Conservation (phyloP, 352 stramenopile genomes). For the Globisporangium takayamanum region DNA sequence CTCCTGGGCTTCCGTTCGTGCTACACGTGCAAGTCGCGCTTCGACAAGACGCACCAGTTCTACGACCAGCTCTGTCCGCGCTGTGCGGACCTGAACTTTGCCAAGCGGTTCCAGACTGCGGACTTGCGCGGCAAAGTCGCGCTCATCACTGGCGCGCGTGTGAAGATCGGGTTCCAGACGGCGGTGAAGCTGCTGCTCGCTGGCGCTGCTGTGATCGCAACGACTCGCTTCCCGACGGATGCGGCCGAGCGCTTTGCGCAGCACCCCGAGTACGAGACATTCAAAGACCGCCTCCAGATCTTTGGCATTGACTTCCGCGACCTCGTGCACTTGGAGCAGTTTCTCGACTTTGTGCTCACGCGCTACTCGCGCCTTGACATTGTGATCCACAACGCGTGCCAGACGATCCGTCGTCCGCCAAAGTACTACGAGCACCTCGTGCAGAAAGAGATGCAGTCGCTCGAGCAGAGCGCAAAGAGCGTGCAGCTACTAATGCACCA, state of each 20-base stretch:
- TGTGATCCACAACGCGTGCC: constrained; percentile 97
- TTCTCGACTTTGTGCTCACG: constrained; percentile 83
- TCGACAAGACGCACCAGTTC: constrained; percentile 95
- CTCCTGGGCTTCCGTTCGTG: constrained; percentile 89
- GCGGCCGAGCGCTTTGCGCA: constrained; percentile 86
- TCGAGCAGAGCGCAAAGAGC: constrained; percentile 42
- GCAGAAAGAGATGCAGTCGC: constrained; percentile 71
- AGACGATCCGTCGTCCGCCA: constrained; percentile 92
- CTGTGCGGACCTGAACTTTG: constrained; percentile 92
- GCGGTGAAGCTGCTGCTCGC: constrained; percentile 92
- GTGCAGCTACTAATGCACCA: constrained; percentile 73
- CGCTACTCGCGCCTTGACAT: constrained; percentile 91
- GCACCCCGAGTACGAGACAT: constrained; percentile 91
- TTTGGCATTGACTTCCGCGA: constrained; percentile 96
- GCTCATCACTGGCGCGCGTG: constrained; percentile 92
- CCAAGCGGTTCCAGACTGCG: constrained; percentile 90
- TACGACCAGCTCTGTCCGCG: constrained; percentile 94
- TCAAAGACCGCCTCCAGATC: constrained; percentile 91
- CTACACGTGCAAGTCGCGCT: constrained; percentile 95
- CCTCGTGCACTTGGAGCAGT: constrained; percentile 93
- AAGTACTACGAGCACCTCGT: constrained; percentile 93
- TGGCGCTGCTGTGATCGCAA: constrained; percentile 92
- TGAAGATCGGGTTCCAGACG: constrained; percentile 97
- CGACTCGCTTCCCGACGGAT: constrained; percentile 93
- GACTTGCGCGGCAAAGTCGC: constrained; percentile 88